phyloP scores from a whole-genome alignment of 148 eudicot genomes.

The Talinum fruticosum region DNA sequence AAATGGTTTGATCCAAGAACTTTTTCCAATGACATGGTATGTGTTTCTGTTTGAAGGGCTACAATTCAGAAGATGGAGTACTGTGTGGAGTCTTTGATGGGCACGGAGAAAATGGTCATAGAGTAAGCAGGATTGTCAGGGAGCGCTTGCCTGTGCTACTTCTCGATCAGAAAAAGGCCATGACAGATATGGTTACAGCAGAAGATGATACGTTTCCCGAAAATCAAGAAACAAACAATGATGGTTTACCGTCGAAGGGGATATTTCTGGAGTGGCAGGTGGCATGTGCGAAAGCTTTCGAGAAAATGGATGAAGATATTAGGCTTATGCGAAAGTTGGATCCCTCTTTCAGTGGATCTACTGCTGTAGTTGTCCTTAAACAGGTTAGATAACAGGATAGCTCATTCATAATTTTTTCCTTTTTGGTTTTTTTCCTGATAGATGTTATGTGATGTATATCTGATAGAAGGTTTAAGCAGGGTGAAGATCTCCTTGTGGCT shows the following conservation, averaged over 20 bases:
- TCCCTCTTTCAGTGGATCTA: constrained; percentile 28
- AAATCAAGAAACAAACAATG: constrained; percentile 12
- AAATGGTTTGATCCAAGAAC: not conserved
- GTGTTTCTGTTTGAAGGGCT: constrained; percentile 21
- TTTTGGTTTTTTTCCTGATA: not conserved
- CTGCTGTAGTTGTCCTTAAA: constrained; percentile 29
- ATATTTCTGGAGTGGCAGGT: constrained; percentile 15
- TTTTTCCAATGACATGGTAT: not conserved
- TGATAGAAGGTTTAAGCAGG: constrained; percentile 37
- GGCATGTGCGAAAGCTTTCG: constrained; percentile 23
- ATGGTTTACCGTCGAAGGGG: constrained; percentile 9
- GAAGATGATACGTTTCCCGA: not conserved
- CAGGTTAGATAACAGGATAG: constrained; percentile 16
- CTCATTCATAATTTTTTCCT: too few species aligned
- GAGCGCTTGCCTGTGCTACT: constrained; percentile 61
- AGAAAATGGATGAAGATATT: constrained; percentile 29
- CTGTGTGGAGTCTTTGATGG: constrained; percentile 89
- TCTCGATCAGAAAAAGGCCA: constrained; percentile 20
- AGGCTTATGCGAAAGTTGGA: constrained; percentile 11
- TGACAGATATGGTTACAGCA: not conserved
- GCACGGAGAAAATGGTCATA: constrained; percentile 79
- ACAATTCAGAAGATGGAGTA: constrained; percentile 36
- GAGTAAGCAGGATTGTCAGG: constrained; percentile 65
- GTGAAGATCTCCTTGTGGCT: constrained; percentile 69
- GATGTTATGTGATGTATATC: constrained; percentile 6